Base-by-base conservation (phyloP, 495 filamentous ascomycete species). In the Penicillium waksmanii region DNA sequence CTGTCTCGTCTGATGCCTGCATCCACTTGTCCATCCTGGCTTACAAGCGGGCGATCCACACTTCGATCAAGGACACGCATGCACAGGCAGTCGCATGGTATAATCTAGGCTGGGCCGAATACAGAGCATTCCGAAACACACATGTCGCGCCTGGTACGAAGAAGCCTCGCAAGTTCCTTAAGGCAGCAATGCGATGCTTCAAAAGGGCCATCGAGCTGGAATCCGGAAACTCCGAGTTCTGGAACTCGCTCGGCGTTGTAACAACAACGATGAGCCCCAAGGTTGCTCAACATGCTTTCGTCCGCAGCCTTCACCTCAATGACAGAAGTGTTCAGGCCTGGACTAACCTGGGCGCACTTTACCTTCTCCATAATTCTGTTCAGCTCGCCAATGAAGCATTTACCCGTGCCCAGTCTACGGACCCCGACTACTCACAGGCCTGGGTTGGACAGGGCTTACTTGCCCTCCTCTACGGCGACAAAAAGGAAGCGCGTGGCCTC, bases 51-150 rank as follows among this genome's bases (percentile, higher is more conserved):
- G 90, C 92, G 18, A 87, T 98, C 15, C 79, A 89, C 55, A 81
- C 85, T 43, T 89, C 89, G 34, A 74, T 85, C 2, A 77, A 87
- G 55, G 94, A 99, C 65, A 58, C 85, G 3, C 90, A 98, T 70
- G 92, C 93, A n/a, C 93, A 96, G 73, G 91, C 95, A 8, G 90
- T 98, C 31, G 91, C 93, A 1, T 96, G 94, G 83, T 99, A 94
- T 71, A 99, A 99, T 67, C 80, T 99, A 18, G 95, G 96, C 23
- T 96, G 92, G 88, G 89, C 91, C 5, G 95, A 99, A 72, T 87
- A 95, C 68, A 83, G 87, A 47, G 87, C 92, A 10, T 91, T 94
- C 66, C 77, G 79, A 27, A 89, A 84, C 67, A 73, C 88, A 8
- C 78, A 82, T 19, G 36, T 66, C 1, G 63, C 69, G 9, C 65